phyloP scores from a whole-genome alignment of 2,329 filamentous ascomycete species.

The Ustulina deusta region DNA sequence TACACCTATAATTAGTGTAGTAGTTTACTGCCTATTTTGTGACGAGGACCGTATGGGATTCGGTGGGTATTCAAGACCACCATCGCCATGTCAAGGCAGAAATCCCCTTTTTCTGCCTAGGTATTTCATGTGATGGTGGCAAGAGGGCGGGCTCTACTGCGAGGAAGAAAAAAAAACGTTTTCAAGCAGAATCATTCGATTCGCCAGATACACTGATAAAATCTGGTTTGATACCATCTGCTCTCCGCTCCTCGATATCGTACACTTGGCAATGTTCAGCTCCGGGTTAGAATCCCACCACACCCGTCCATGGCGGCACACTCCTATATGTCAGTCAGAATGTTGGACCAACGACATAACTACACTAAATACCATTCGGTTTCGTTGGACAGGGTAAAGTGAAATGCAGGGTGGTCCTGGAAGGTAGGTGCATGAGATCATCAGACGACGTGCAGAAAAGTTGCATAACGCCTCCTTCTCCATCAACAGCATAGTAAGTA shows the following conservation, averaged over 20 bases:
- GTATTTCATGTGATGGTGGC: not conserved
- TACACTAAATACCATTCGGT: not conserved
- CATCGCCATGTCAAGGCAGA: not conserved
- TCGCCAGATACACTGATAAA: not conserved
- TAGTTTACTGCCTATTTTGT: not conserved
- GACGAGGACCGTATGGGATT: not conserved
- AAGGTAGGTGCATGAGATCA: constrained; percentile 22
- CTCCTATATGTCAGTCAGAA: constrained; percentile 4
- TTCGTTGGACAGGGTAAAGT: not conserved
- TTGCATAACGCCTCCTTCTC: constrained; percentile 20
- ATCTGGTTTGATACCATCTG: constrained; percentile 8
- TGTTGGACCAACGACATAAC: not conserved
- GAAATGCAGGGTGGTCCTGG: not conserved
- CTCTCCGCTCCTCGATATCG: not conserved
- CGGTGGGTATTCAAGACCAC: not conserved
- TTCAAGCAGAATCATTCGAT: constrained; percentile 16
- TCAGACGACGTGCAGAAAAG: constrained; percentile 24
- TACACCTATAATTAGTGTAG: not conserved
- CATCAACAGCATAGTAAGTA: not conserved
- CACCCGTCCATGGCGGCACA: not conserved
- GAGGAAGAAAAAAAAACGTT: constrained; percentile 14
- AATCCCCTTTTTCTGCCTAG: not conserved
- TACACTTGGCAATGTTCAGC: constrained; percentile 40
- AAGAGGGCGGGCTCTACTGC: not conserved
- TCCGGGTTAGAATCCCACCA: constrained; percentile 29